Base-by-base conservation (phyloP, 2,329 filamentous ascomycete species). In the Sclerotinia sclerotiorum region DNA sequence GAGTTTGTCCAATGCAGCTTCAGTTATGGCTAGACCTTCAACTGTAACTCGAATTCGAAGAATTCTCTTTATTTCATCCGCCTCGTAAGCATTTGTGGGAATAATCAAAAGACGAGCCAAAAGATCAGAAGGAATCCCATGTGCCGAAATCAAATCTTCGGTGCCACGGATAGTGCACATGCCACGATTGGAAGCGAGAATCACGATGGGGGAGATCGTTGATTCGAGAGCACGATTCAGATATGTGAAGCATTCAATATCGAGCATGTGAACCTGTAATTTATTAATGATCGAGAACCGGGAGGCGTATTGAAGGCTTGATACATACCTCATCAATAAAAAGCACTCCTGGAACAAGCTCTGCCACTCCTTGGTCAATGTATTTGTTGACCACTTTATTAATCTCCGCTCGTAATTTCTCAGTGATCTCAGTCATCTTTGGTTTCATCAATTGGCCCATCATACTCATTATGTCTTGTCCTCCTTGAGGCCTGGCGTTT, bases 381-480 rank as follows among this genome's bases (percentile, higher is more conserved):
- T 98, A 99, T 80, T 94, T 93, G 85, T 93, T 97, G 74, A 99
- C 95, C 42, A 99, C 94, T 83, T 98, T 98, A 87, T 99, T 97
- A 83, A 99, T 98, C 82, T 99, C 95, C 68, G 87, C 84, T 70
- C 95, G 88, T 77, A 99, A 83, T 84, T 99, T 99, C 81, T 99
- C 95, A 42, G 95, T 99, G 77, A 99, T 98, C 80, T 99, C 95
- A 7, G 95, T 99, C 89, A 97, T 97, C 84, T 96, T 96, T 71
- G 95, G 95, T 86, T 98, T 98, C 93, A 98, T 97, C 77, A 99
- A 83, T 81, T 99, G 95, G 76, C 95, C 95, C 94, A 99, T 98
- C 95, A 99, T 98, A 83, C 94, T 97, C 94, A 99, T 98, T 73
- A 99, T 97, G 80, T 99, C 95, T 84, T 99, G 95, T 56, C 95